Conservation (phyloP, 2,329 filamentous ascomycete species). For the Exophiala sp. region DNA sequence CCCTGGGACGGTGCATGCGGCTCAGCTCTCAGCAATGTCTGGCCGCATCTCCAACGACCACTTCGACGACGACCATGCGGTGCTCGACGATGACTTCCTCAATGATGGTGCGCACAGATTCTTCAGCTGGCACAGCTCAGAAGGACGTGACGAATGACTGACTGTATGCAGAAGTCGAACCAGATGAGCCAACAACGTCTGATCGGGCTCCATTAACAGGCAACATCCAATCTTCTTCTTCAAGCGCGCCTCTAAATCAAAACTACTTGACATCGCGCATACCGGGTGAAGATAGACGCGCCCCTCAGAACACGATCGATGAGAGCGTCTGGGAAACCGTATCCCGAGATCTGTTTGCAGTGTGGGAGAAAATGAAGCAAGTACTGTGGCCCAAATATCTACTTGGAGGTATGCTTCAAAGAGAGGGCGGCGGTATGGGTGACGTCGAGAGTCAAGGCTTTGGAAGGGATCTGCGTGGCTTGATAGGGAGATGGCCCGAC, state of each 20-base stretch:
- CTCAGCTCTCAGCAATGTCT: slow-evolving; percentile 32
- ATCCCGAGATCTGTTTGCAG: slow-evolving; percentile 81
- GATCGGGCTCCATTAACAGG: slow-evolving; percentile 78
- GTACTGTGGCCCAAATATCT: slow-evolving; percentile 95
- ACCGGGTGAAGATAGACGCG: slow-evolving; percentile 85
- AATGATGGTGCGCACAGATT: slow-evolving; percentile 36
- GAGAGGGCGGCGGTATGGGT: slow-evolving; percentile 57
- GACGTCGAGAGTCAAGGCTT: slow-evolving; percentile 51
- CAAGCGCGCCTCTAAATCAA: slow-evolving; percentile 60
- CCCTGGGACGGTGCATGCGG: background rate
- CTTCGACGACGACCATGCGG: slow-evolving; percentile 26
- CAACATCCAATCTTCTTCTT: slow-evolving; percentile 67
- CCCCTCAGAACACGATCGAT: slow-evolving; percentile 90
- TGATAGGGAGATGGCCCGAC: slow-evolving; percentile 65
- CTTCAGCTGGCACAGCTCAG: slow-evolving; percentile 36
- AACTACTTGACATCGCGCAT: slow-evolving; percentile 85
- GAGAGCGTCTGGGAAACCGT: slow-evolving; percentile 98
- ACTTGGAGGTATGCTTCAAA: slow-evolving; percentile 63
- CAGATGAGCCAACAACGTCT: slow-evolving; percentile 76
- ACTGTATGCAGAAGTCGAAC: slow-evolving; percentile 74
- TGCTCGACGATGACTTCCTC: slow-evolving; percentile 37
- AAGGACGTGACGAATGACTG: slow-evolving; percentile 67
- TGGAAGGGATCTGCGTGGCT: slow-evolving; percentile 48
- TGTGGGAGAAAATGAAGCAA: slow-evolving; percentile 98
- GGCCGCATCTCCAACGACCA: slow-evolving; percentile 27